These are phyloP conservation scores for Colletotrichum sp. DNA, from an alignment of 2,329 filamentous ascomycete species.

Conservation along the genomic window DNA sequence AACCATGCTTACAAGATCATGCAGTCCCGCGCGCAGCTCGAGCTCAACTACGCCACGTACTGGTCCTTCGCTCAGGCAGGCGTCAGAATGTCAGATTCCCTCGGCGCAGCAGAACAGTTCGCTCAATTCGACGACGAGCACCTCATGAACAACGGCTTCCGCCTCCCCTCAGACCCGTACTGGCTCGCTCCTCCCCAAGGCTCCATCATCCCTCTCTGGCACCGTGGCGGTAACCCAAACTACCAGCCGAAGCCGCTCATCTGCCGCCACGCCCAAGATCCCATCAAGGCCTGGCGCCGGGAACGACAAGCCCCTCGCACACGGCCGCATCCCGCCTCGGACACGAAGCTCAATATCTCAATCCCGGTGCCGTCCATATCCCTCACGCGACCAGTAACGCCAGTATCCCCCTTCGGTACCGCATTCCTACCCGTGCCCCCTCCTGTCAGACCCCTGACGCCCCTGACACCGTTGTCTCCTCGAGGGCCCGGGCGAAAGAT, in stretches of 20 bases:
- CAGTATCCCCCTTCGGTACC: conserved; percentile 12
- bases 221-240: conserved; percentile 15
- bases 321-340: background rate
- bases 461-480: conserved; percentile 9
- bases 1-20: background rate
- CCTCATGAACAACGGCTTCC: conserved; percentile 19
- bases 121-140: conserved; percentile 19
- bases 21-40: conserved; percentile 17
- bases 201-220: conserved; percentile 18
- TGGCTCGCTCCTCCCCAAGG: conserved; percentile 16
- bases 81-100: conserved; percentile 17
- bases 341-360: conserved; percentile 10
- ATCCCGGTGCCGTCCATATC: conserved; percentile 15
- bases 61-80: conserved; percentile 18
- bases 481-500: conserved; percentile 10
- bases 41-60: conserved; percentile 18
- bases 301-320: background rate
- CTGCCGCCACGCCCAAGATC: conserved; percentile 13
- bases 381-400: conserved; percentile 10
- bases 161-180: conserved; percentile 16
- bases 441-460: conserved; percentile 8
- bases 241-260: conserved; percentile 19
- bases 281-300: conserved; percentile 15
- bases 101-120: conserved; percentile 16
- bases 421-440: conserved; percentile 6